Conservation (phyloP, 169 alveolate genomes). For the Cryptosporidium felis region DNA sequence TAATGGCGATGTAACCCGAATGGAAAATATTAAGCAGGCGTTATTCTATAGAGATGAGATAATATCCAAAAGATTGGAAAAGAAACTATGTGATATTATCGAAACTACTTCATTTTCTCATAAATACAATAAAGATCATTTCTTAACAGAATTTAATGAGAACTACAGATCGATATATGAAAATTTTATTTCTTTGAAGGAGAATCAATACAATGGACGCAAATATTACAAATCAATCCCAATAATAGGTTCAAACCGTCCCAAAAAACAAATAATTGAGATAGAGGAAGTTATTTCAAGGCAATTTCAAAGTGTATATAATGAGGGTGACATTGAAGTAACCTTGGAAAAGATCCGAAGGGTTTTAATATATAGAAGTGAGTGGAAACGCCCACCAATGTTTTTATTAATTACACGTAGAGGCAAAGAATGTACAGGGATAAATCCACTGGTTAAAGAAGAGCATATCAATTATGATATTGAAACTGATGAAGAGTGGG, state of each 20-base stretch:
- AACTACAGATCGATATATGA: neutral
- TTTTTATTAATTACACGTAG: slow-evolving; percentile 16
- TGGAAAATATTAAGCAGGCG: neutral
- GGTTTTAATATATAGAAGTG: slow-evolving; percentile 59
- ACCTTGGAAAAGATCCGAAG: neutral
- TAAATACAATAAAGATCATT: neutral
- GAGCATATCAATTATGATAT: slow-evolving; percentile 48
- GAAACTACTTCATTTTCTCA: neutral
- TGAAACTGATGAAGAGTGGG: slow-evolving; percentile 71
- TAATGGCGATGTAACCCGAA: neutral
- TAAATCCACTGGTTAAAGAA: slow-evolving; percentile 44
- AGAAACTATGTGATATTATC: neutral
- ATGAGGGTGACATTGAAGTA: slow-evolving; percentile 14
- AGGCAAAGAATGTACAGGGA: slow-evolving; percentile 46
- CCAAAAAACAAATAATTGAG: slow-evolving; percentile 24
- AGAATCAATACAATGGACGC: neutral
- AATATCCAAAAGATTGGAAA: slow-evolving; percentile 5
- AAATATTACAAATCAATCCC: slow-evolving; percentile 48
- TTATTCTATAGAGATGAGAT: neutral
- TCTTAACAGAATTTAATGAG: neutral
- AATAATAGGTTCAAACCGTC: slow-evolving; percentile 10
- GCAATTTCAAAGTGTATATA: slow-evolving; percentile 56
- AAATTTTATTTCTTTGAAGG: slow-evolving; percentile 13
- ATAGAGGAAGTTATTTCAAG: slow-evolving; percentile 32
- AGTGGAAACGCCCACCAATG: slow-evolving; percentile 70